These are phyloP conservation scores for Vishniacozyma victoriae DNA, from an alignment of 768 basidiomycete genomes.

Conservation along the genomic window DNA sequence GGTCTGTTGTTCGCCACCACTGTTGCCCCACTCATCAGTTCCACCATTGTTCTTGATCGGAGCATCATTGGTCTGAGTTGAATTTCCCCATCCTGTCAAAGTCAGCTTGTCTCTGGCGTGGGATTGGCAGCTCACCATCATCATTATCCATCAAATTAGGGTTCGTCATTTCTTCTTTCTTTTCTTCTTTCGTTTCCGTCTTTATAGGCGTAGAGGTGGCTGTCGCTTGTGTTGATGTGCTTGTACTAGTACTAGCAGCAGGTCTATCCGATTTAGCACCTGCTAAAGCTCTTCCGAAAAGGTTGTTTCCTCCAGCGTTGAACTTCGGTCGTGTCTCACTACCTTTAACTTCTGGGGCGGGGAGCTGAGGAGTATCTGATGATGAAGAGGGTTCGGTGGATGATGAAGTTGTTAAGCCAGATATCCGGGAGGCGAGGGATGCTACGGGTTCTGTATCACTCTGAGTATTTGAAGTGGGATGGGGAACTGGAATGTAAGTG, in stretches of 20 bases:
- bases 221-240: conserved; percentile 1
- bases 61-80: background rate
- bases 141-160: conserved; percentile 1
- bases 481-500: background rate
- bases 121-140: conserved; percentile 1
- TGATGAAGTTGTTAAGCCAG: conserved; percentile 24
- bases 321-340: too few relatives aligned
- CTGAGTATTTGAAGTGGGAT: background rate
- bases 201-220: background rate
- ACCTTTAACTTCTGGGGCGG: too few relatives aligned
- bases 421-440: conserved; percentile 31
- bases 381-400: too few relatives aligned
- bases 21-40: too few relatives aligned
- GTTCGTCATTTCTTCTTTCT: conserved; percentile 6
- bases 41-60: too few relatives aligned
- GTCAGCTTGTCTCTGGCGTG: background rate
- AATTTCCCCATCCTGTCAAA: conserved; percentile 9
- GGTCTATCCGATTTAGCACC: conserved; percentile 23
- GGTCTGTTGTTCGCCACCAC: too few relatives aligned
- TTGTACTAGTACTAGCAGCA: background rate
- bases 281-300: conserved; percentile 34
- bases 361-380: background rate
- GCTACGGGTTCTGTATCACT: conserved; percentile 22
- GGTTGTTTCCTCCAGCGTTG: too few relatives aligned
- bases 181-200: conserved; percentile 3